phyloP scores from a whole-genome alignment of 495 filamentous ascomycete genomes.

The Astrocystis sublimbata region DNA sequence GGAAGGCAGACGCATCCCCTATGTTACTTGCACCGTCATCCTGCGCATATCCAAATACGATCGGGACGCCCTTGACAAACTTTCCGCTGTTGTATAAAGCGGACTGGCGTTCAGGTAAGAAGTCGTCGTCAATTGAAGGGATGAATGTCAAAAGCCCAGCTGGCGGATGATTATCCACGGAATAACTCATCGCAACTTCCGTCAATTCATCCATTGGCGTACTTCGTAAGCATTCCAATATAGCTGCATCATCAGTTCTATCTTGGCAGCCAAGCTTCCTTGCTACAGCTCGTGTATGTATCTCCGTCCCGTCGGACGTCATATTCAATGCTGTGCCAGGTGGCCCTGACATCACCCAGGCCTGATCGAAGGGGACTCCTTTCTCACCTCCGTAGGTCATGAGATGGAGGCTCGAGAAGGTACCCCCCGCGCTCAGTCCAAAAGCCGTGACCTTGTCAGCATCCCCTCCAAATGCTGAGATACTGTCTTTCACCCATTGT shows the following conservation, averaged over 20 bases:
- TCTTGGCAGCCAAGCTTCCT: constrained; percentile 21
- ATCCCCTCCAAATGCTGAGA: constrained; percentile 33
- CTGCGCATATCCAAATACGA: constrained; percentile 34
- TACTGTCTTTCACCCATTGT: constrained; percentile 47
- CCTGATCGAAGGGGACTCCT: constrained; percentile 35
- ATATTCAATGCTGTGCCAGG: constrained; percentile 46
- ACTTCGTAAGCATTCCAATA: constrained; percentile 36
- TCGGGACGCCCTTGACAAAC: constrained; percentile 36
- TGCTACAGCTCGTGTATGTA: constrained; percentile 38
- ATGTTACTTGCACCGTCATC: constrained; percentile 33
- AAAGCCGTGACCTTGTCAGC: constrained; percentile 34
- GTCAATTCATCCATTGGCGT: constrained; percentile 35
- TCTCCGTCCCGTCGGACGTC: constrained; percentile 34
- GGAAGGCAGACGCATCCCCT: constrained; percentile 19
- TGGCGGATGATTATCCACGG: constrained; percentile 27
- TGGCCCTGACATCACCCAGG: constrained; percentile 47
- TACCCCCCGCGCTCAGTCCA: constrained; percentile 20
- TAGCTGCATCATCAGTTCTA: constrained; percentile 23
- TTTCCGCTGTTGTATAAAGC: constrained; percentile 24
- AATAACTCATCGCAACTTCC: constrained; percentile 27
- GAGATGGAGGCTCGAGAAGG: constrained; percentile 37
- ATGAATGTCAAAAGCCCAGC: constrained; percentile 30
- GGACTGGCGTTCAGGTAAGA: constrained; percentile 28
- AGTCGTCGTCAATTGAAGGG: constrained; percentile 33
- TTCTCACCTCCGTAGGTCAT: constrained; percentile 34